Evolutionary conservation across 768 basidiomycete species (phyloP), one percentile per base, ranked within the genome.

Genomic region (Boletus huronensis): DNA sequence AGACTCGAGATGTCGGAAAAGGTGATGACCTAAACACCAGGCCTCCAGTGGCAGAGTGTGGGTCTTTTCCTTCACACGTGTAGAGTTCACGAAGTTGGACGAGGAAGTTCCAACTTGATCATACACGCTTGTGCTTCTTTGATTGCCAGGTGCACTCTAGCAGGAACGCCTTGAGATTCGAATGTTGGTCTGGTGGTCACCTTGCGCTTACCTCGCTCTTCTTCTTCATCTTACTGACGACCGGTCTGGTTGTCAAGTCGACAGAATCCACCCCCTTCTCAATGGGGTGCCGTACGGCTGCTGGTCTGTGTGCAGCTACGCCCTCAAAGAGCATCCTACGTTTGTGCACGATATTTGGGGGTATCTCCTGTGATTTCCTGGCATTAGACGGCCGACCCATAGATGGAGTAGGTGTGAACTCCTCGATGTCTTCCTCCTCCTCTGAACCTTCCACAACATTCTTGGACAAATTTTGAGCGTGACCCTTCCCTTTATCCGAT

Each of bases 71-170:
- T 31, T 60, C 40, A 52, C 53, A 6, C 54, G 62, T 14, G 32
- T 0, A 29, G 66, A 53, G 42, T 70, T 60, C 21, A 47, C 7
- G 26, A 72, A 58, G 19, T 57, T 52, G 29, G 70, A 68, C 2
- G 70, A 68, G 16, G 68, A 72, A 10, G 64, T 71, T 38, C 58
- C 62, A 13, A 72, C 40, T 13, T 6, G 41, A 53, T 72, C 71
- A n/a, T 29, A 23, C 0, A 19, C 1, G 6, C 25, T 25, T 10
- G 39, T 49, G 38, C 32, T 21, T 39, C 44, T 45, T 41, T 46
- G 56, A 19, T 29, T 13, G 3, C 7, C 32, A n/a, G 10, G 6
- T 29, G 14, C 16, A 35, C 16, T 35, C 65, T 69, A 53, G 26
- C 11, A 28, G 10, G 42, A 50, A 36, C 7, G 4, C n/a, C 9